Base-by-base conservation (phyloP, 148 eudicot genomes). In the Rhododendron ovatum region DNA sequence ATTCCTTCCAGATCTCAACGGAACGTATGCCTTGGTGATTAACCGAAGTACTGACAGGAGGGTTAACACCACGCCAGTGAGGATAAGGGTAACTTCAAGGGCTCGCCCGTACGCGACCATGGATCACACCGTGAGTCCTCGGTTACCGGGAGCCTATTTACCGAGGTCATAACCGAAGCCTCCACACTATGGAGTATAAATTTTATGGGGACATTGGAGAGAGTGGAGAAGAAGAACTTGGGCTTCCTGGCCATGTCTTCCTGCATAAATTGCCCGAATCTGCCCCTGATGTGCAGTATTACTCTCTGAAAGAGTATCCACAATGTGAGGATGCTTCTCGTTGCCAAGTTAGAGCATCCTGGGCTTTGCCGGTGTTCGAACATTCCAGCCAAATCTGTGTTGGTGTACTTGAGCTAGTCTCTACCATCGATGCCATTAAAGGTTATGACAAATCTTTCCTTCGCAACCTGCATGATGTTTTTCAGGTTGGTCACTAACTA, bases 371-470 rank as follows among this genome's bases (percentile, higher is more conserved):
- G 0, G 81, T 78, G 81, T 78, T 78, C 10, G 30, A 78, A 18
- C 33, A 26, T 22, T 78, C 53, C 48, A n/a, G 28, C 24, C 81
- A 20, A 12, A 33, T 5, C 51, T 78, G 81, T 22, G 53, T 78
- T 78, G 81, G 81, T 24, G 81, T 78, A 43, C 81, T 78, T 45
- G 81, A 78, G 81, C 28, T 78, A 1, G 22, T 78, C 47, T 41
- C 12, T 71, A 0, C 37, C 37, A 69, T 28, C 33, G 14, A 12
- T 3, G 9, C 15, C 15, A 57, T 17, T 59, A 17, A n/a, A 59
- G 65, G 22, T 59, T 20, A 18, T 59, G 65, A 20, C 65, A 22
- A 57, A 57, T 17, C 61, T 57, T 57, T 57, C 61, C 61, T 17
- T 57, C 22, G 5, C 61, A 17, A 14, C 22, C 24, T 57, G 61